Base-by-base conservation (phyloP, 2,329 filamentous ascomycete species). In the Paramyrothecium roridum region DNA sequence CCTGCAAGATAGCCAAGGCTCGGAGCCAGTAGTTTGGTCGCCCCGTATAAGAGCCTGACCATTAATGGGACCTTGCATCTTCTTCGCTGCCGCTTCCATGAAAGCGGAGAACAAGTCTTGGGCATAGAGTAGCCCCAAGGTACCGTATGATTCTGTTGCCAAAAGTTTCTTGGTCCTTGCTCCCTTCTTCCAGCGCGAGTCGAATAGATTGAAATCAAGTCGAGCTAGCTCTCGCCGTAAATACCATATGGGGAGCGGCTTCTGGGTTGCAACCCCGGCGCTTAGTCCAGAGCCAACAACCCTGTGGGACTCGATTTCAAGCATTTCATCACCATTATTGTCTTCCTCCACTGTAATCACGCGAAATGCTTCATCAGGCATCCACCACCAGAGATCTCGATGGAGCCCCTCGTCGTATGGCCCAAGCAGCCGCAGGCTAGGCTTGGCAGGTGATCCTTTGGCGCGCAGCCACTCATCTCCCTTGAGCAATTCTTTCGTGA, bases 81-180 rank as follows among this genome's bases (percentile, higher is more conserved):
- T 53, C 26, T 60, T 63, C n/a, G 63, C 63, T 21, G 57, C 46
- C 7, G 65, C 56, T 48, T 62, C 62, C 62, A 70, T 65, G 55
- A 70, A 70, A 2, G 61, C 34, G 2, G 64, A 62, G n/a, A 70
- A 65, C 30, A 70, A 59, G 23, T 69, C 53, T 33, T 66, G 62
- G 6, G 65, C 60, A 45, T 59, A 65, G 3, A 65, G 19, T 11
- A 40, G 33, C 49, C 56, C 47, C 19, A 65, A 51, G 3, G 57
- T 21, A 8, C 33, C 49, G 30, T 60, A 47, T 6, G 57, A 60
- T n/a, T 58, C 50, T 3, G 47, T 48, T 7, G 55, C 56, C 3
- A 64, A 45, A 21, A 54, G n/a, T 8, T 47, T n/a, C n/a, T 47
- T 10, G 10, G 19, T 19, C n/a, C 45, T 10, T 17, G 19, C 16